Conservation (phyloP, 345 rosid genomes). For the Barbarea vulgaris region DNA sequence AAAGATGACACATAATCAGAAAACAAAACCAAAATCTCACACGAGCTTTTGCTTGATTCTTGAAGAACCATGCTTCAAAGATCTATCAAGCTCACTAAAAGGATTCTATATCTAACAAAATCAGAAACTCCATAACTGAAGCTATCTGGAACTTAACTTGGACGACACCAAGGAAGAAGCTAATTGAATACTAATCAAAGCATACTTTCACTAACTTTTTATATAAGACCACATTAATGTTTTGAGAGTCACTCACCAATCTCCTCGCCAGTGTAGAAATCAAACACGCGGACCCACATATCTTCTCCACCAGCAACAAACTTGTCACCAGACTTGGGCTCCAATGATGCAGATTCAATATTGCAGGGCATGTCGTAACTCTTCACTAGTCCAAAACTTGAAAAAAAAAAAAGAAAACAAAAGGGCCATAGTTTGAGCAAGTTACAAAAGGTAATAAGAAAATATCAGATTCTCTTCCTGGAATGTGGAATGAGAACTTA, state of each 20-base stretch:
- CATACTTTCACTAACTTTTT: not conserved
- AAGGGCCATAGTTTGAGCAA: not conserved
- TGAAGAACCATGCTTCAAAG: not conserved
- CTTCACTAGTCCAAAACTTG: conserved; percentile 85
- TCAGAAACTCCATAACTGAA: not conserved
- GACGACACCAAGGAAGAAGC: not conserved
- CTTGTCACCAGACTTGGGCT: conserved; percentile 78
- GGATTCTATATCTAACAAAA: not conserved
- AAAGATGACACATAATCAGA: conserved; percentile 18
- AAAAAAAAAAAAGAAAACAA: not conserved
- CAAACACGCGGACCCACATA: conserved; percentile 80
- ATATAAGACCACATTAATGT: not conserved
- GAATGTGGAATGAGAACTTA: conserved; percentile 46
- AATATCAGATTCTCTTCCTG: not conserved
- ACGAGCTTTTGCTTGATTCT: not conserved
- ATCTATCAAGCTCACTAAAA: not conserved
- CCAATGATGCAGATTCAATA: conserved; percentile 78
- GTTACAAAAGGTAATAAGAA: not conserved
- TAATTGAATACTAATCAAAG: not conserved
- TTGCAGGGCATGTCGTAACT: conserved; percentile 84
- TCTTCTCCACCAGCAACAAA: conserved; percentile 92
- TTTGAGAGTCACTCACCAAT: conserved; percentile 44
- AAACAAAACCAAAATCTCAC: not conserved
- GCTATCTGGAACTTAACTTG: not conserved
- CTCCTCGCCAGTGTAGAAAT: conserved; percentile 84